Conservation (phyloP, 2,329 filamentous ascomycete genomes). For the Microdochium trichocladiopsis region DNA sequence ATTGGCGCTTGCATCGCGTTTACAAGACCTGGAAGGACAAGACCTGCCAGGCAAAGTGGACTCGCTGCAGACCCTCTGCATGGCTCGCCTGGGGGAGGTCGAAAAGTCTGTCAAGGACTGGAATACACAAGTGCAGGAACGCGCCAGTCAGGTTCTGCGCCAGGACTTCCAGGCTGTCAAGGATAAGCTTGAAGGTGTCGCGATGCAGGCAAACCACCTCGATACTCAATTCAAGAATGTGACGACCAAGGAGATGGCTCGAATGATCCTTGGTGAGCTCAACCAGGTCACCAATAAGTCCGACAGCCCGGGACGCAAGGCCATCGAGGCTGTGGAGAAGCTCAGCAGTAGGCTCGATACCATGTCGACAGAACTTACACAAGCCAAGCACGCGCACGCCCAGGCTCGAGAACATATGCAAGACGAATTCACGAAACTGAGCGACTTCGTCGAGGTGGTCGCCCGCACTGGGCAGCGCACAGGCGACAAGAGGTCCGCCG, state of each 20-base stretch:
- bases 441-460: background rate
- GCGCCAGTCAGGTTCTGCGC: background rate
- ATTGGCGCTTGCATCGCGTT: background rate
- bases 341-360: background rate
- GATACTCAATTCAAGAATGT: constrained; percentile 1
- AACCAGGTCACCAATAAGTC: background rate
- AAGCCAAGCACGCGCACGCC: background rate
- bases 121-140: background rate
- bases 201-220: background rate
- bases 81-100: background rate
- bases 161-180: background rate
- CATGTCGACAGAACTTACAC: background rate
- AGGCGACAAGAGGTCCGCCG: no score
- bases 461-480: no score
- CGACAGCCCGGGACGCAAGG: background rate
- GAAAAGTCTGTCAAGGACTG: background rate
- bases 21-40: background rate
- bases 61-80: background rate
- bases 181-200: background rate
- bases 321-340: background rate
- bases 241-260: background rate
- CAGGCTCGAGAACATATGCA: background rate
- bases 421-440: background rate
- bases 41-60: background rate
- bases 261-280: background rate